Evolutionary conservation across 176 grass and related monocot species (phyloP).

Genomic region (Musa beccarii): DNA sequence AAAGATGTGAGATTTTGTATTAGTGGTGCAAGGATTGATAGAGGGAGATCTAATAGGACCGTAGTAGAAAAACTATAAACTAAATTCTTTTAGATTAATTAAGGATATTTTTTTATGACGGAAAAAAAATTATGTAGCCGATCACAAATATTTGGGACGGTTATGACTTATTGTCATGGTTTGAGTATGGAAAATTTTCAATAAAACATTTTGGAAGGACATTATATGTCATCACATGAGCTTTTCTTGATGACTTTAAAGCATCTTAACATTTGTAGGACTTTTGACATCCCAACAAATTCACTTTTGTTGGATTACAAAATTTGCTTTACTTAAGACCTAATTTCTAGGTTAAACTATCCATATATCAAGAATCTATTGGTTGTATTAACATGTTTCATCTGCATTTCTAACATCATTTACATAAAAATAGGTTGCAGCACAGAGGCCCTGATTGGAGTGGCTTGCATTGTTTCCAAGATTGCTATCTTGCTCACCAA

Average conservation of each 20-base stretch:
- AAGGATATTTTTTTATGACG: too few species aligned
- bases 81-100: too few species aligned
- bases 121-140: too few species aligned
- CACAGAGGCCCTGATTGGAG: slow-evolving; percentile 98
- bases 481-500: slow-evolving; percentile 92
- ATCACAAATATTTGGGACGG: too few species aligned
- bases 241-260: neutral
- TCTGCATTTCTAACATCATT: neutral
- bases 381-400: neutral
- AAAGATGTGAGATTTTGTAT: too few species aligned
- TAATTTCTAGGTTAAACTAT: too few species aligned
- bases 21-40: too few species aligned
- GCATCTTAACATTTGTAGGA: neutral
- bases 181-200: too few species aligned
- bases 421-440: slow-evolving; percentile 41
- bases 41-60: too few species aligned
- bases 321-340: neutral
- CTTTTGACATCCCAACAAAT: neutral
- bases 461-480: slow-evolving; percentile 65
- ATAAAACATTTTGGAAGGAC: too few species aligned
- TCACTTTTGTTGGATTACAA: neutral
- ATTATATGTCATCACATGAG: neutral
- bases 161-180: too few species aligned
- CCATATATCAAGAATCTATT: neutral
- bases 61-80: too few species aligned